A percentile compares a stretch with the other conserved stretches of the same genome.
phyloP scores from a whole-genome alignment of 192 early-diverging fungal species.

The Rhizophagus clarus region DNA sequence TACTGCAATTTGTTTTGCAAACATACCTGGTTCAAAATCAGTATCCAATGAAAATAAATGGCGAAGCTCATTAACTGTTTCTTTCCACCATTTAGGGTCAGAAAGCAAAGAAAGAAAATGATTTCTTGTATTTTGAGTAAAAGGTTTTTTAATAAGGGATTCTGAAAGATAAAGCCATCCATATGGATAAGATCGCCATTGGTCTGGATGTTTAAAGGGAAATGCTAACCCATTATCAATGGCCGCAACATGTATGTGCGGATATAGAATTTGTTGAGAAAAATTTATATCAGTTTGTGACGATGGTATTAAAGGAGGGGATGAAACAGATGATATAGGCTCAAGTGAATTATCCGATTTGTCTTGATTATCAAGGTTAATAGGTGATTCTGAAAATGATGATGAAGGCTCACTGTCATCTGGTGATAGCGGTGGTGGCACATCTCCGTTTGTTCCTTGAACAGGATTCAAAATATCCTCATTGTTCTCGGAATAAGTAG shows the following conservation, averaged over 20 bases:
- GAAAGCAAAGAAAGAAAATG: conserved; percentile 70
- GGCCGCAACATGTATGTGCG: conserved; percentile 77
- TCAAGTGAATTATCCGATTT: neutral
- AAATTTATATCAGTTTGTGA: neutral
- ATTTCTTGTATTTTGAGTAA: conserved; percentile 69
- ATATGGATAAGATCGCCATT: conserved; percentile 87
- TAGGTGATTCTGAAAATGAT: neutral
- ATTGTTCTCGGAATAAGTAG: neutral
- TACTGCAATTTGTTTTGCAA: conserved; percentile 76
- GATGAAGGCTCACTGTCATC: neutral
- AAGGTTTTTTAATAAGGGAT: conserved; percentile 60
- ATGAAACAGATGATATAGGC: neutral
- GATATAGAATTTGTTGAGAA: neutral
- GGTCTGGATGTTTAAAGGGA: conserved; percentile 89
- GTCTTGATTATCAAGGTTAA: neutral
- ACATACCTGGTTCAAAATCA: conserved; percentile 83
- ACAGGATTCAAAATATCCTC: neutral
- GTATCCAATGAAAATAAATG: conserved; percentile 69
- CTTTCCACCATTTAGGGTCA: conserved; percentile 76
- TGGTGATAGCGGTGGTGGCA: neutral
- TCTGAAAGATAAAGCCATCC: conserved; percentile 83
- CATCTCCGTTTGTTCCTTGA: neutral
- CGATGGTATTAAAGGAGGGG: neutral
- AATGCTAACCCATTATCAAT: conserved; percentile 96
- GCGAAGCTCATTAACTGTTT: conserved; percentile 69